Base-by-base conservation (phyloP, 805 yeast species). In the Hemisphaericaspora nanyangensis region DNA sequence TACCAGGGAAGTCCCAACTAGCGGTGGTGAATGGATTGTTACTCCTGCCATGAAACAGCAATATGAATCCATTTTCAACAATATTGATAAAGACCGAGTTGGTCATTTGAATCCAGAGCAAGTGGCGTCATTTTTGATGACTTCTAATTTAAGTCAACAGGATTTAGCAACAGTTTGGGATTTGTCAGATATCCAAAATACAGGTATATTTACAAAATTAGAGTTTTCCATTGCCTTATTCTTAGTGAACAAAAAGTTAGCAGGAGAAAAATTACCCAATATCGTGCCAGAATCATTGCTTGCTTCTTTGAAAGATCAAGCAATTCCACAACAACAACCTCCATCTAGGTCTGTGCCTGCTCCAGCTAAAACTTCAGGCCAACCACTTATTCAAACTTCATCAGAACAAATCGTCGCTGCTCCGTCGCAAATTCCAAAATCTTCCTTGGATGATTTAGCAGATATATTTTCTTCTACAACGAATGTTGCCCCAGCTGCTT, bases 171-270 rank as follows among this genome's bases (percentile, higher is more conserved):
- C 79, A 17, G 80, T 91, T 31, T 93, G 99, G 99, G 99, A 93
- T 62, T 71, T 93, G 49, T 79, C 98, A 7, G 97, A 93, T 58
- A 74, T 88, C 45, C 84, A 86, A 49, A 88, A 88, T 60, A 79
- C 85, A 31, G 97, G 96, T 18, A 74, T 74, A 30, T 88, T 93
- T 55, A 74, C 86, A 35, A 79, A 76, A 52, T 71, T 78, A 47
- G 99, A 93, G 59, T 93, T 93, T 60, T 81, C 95, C 3, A 82
- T 93, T 55, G 97, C 98, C 13, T 83, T 93, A 87, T 91, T 82
- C 56, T 74, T 93, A 48, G 93, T 93, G 7, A 95, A 89, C 62
- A 85, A 83, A 61, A 83, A 77, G 52, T 70, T 90, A 42, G 74
- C 85, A 2, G 98, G 98, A 15, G 70, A 69, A 27, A 80, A 76